Evolutionary conservation across 805 yeast genomes (phyloP), one percentile per base, ranked within the genome.

Genomic region (Saccharomycopsis sp.): DNA sequence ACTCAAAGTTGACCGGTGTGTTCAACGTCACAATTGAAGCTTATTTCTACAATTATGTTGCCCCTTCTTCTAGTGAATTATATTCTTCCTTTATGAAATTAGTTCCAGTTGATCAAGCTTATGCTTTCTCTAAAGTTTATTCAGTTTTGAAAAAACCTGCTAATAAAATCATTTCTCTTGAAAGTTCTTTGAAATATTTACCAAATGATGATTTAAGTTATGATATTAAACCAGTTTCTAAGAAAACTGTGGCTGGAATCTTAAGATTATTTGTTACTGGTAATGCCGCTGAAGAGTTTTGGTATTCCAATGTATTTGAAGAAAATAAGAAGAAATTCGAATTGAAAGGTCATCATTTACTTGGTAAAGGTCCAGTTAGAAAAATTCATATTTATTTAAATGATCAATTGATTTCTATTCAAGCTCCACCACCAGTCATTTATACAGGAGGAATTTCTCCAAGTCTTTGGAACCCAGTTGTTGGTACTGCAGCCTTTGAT

Each of bases 401-500:
- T 49, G 84, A 72, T 23, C 50, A 64, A 20, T 67, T 79, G 37
- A 70, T 84, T 5, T 79, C 79, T 2, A 61, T 76, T 3, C 70
- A 70, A 21, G 63, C 76, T 20, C 94, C 95, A 2, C 74, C 72
- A 49, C 88, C 89, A 1, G 72, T 77, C 5, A 69, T 86, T 13
- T 86, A 68, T 60, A 76, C 94, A 1, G 95, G 95, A 5, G 95
- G 94, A 2, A 60, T 77, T 26, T 72, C 87, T 1, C 94, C 95
- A 1, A 67, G 79, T 3, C 60, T 85, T 35, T 86, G 95, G 95
- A 67, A 70, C 37, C 85, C 94, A 3, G 73, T 82, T 46, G 94
- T 85, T 5, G 77, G 84, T 2, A 67, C 71, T 15, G 70, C 75
- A 44, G 79, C 94, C 1, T 83, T 76, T 59, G 94, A 86, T 55